A percentile compares a stretch with the other conserved stretches of the same genome.
phyloP scores from a whole-genome alignment of 2,329 filamentous ascomycete genomes.

The Colletotrichum sp. region DNA sequence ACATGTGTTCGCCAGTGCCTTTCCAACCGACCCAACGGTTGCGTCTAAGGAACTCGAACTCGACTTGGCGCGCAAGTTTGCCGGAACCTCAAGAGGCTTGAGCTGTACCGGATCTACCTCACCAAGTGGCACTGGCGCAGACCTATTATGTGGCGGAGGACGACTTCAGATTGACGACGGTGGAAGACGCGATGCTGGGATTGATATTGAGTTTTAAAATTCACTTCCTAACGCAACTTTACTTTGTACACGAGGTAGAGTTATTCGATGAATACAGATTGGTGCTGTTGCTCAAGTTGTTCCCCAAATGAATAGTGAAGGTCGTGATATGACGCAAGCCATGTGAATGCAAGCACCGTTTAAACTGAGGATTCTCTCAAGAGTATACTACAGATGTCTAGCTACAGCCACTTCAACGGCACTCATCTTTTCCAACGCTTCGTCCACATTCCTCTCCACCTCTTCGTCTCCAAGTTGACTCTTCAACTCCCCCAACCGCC shows the following conservation, averaged over 20 bases:
- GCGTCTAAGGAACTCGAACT: no score
- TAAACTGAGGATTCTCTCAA: no score
- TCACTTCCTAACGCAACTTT: background rate
- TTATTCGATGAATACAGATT: background rate
- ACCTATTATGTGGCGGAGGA: no score
- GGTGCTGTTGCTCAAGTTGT: background rate
- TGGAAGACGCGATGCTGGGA: fast-evolving
- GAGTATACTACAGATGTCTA: background rate
- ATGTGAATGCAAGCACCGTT: no score
- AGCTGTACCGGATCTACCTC: slow-evolving; percentile 46
- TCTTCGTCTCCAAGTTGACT: background rate
- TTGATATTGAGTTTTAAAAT: background rate
- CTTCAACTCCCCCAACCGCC: background rate
- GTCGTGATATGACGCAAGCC: no score
- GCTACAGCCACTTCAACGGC: background rate
- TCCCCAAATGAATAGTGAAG: no score
- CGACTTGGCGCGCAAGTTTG: no score
- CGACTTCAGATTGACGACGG: background rate
- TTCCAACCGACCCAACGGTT: background rate
- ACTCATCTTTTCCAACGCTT: background rate
- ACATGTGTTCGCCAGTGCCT: background rate
- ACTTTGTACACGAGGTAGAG: background rate
- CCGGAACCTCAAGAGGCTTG: slow-evolving; percentile 33
- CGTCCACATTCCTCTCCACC: background rate
- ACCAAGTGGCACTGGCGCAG: no score